phyloP scores from a whole-genome alignment of 306 rosid species.

The Fragaria nilgerrensis region DNA sequence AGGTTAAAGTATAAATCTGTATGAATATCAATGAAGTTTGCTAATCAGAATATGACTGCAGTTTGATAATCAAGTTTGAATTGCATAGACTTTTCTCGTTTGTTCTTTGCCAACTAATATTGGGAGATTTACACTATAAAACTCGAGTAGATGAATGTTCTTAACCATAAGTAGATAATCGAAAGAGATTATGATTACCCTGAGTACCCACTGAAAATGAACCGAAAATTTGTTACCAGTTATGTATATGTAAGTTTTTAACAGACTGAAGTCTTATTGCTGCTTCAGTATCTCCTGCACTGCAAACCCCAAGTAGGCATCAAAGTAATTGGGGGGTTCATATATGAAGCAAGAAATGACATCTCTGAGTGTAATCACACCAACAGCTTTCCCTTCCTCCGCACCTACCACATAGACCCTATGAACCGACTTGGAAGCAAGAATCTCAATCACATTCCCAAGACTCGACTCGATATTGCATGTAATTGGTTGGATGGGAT shows the following conservation, averaged over 20 bases:
- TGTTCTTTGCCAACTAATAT: not conserved
- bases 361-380: constrained; percentile 83
- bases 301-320: constrained; percentile 59
- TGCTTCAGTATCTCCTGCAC: constrained; percentile 58
- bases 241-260: constrained; percentile 7
- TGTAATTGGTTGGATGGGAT: constrained; percentile 49
- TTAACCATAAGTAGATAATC: not conserved
- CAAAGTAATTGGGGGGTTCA: constrained; percentile 71
- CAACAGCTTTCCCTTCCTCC: constrained; percentile 49
- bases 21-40: not conserved
- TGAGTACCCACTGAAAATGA: too few relatives aligned
- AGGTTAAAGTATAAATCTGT: not conserved
- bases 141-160: not conserved
- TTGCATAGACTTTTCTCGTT: not conserved
- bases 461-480: constrained; percentile 65
- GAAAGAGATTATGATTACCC: not conserved
- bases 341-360: constrained; percentile 82
- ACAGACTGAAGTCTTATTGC: constrained; percentile 24
- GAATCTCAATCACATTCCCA: constrained; percentile 59
- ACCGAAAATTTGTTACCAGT: not conserved
- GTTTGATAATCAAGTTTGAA: not conserved
- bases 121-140: not conserved
- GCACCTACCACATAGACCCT: constrained; percentile 57
- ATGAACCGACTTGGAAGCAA: constrained; percentile 78
- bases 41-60: not conserved